Conservation (phyloP, 2,329 filamentous ascomycete genomes). For the Nemania sp. region DNA sequence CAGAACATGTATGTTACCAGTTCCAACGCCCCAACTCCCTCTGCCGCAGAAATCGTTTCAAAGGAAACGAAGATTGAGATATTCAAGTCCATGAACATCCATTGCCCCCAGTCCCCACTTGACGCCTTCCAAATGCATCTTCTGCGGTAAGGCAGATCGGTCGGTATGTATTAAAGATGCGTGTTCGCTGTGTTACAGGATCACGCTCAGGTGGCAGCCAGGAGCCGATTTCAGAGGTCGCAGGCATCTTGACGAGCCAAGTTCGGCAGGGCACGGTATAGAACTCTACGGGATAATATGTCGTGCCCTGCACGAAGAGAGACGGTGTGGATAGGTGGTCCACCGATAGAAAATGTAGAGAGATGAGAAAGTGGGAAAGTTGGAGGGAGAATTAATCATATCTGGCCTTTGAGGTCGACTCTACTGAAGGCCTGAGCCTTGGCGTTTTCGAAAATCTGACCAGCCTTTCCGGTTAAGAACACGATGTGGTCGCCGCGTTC, state of each 20-base stretch:
- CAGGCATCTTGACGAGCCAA: conserved; percentile 11
- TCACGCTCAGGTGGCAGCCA: conserved; percentile 29
- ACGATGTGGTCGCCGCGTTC: conserved; percentile 74
- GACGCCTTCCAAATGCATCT: conserved; percentile 14
- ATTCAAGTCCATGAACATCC: conserved; percentile 14
- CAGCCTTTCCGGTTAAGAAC: conserved; percentile 76
- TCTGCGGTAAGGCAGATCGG: conserved; percentile 21
- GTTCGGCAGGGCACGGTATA: background rate
- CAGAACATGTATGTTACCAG: conserved; percentile 28
- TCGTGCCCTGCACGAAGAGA: conserved; percentile 16
- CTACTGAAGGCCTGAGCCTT: conserved; percentile 76
- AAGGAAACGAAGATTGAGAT: conserved; percentile 9
- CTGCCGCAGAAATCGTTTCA: conserved; percentile 12
- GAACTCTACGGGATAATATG: conserved; percentile 21
- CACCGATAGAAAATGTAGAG: conserved; percentile 23
- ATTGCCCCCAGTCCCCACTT: conserved; percentile 15
- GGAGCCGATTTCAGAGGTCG: conserved; percentile 25
- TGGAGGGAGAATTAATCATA: conserved; percentile 56
- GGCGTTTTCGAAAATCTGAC: conserved; percentile 72
- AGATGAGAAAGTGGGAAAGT: conserved; percentile 29
- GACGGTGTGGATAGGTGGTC: conserved; percentile 3
- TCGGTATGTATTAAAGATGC: conserved; percentile 26
- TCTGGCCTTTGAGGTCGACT: conserved; percentile 97
- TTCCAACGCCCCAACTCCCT: conserved; percentile 18
- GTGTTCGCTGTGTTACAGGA: conserved; percentile 25